These are phyloP conservation scores for Tilletia indica DNA, from an alignment of 1,284 basidiomycete species.

Conservation along the genomic window DNA sequence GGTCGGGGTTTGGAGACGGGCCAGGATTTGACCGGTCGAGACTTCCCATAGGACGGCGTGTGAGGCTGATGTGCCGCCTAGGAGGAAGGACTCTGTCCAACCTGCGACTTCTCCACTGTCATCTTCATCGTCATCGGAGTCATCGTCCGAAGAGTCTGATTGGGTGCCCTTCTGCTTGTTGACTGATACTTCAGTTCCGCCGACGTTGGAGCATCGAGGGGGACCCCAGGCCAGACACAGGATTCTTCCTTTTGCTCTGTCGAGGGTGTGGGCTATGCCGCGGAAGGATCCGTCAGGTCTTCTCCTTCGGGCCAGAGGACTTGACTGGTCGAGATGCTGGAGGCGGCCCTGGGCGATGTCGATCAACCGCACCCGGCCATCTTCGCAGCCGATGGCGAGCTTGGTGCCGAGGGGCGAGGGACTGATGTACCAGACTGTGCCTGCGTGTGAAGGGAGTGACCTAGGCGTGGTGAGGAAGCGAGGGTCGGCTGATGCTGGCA, in stretches of 20 bases:
- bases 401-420: slow-evolving; percentile 76
- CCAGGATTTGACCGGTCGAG: slow-evolving; percentile 67
- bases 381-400: slow-evolving; percentile 88
- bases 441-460: slow-evolving; percentile 76
- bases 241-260: slow-evolving; percentile 49
- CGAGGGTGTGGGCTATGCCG: slow-evolving; percentile 26
- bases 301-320: slow-evolving; percentile 52
- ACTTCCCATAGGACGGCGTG: slow-evolving; percentile 87
- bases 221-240: slow-evolving; percentile 92
- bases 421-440: slow-evolving; percentile 89
- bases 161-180: slow-evolving; percentile 16
- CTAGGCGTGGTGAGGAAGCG: slow-evolving; percentile 60
- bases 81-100: slow-evolving; percentile 82
- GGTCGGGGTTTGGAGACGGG: slow-evolving; percentile 77
- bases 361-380: slow-evolving; percentile 78
- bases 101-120: slow-evolving; percentile 67
- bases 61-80: slow-evolving; percentile 91
- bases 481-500: slow-evolving; percentile 23
- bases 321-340: slow-evolving; percentile 65
- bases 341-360: slow-evolving; percentile 73
- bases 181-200: not conserved
- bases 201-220: slow-evolving; percentile 63
- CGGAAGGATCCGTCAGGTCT: not conserved
- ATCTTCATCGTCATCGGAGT: slow-evolving; percentile 55
- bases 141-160: slow-evolving; percentile 24